A percentile compares a stretch with the other conserved stretches of the same genome.
These are phyloP conservation scores for Fusarium lateritium DNA, from an alignment of 2,329 filamentous ascomycete species.

Conservation along the genomic window DNA sequence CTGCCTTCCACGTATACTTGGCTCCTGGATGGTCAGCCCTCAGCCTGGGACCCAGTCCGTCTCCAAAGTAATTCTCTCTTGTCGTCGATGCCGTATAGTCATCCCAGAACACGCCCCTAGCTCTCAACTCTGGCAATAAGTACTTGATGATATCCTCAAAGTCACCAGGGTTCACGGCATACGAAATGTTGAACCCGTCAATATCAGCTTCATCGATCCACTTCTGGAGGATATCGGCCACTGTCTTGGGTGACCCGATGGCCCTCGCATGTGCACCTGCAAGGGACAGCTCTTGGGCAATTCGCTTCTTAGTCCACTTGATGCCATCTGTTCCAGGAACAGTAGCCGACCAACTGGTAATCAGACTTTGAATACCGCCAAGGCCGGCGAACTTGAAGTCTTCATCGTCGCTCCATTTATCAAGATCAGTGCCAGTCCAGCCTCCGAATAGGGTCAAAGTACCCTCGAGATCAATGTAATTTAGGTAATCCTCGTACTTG, in stretches of 20 bases:
- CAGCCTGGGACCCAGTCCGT: conserved; percentile 3
- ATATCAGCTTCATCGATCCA: conserved; percentile 33
- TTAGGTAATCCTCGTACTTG: not conserved
- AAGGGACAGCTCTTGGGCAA: conserved; percentile 62
- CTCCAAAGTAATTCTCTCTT: conserved; percentile 19
- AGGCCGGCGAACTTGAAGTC: not conserved
- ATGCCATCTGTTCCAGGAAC: not conserved
- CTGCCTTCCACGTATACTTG: conserved; percentile 11
- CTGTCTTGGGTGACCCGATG: conserved; percentile 32
- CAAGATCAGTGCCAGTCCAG: not conserved
- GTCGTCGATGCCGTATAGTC: not conserved
- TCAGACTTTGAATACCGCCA: not conserved
- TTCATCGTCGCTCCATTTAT: not conserved
- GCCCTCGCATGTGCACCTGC: conserved; percentile 54
- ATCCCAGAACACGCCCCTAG: conserved; percentile 21
- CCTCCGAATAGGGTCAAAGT: not conserved
- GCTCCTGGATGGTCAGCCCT: conserved; percentile 17
- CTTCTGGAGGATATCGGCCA: conserved; percentile 33
- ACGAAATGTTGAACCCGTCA: conserved; percentile 39
- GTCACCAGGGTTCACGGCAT: conserved; percentile 24
- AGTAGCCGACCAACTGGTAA: not conserved
- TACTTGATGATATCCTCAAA: conserved; percentile 32
- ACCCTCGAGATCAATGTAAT: not conserved
- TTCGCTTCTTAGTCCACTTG: not conserved
- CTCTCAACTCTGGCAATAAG: conserved; percentile 27